Evolutionary conservation across 805 yeast species (phyloP).

Genomic region (Starmerella sp.): DNA sequence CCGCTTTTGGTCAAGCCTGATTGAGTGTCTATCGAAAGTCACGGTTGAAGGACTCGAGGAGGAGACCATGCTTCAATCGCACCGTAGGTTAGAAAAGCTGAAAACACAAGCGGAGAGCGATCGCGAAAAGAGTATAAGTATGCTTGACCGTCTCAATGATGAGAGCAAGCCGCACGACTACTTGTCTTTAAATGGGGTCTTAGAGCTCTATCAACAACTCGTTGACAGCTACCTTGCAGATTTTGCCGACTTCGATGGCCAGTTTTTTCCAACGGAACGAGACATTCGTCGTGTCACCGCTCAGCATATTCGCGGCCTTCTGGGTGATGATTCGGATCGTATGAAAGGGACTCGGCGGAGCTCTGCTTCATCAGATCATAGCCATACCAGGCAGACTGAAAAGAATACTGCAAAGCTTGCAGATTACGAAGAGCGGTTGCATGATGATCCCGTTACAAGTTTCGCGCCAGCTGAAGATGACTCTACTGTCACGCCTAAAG

Average conservation of each 20-base stretch:
- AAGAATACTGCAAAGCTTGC: no score
- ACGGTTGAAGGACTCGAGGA: slow-evolving; percentile 62
- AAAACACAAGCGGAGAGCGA: slow-evolving; percentile 45
- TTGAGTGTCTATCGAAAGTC: slow-evolving; percentile 60
- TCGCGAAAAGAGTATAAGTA: slow-evolving; percentile 33
- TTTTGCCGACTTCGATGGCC: slow-evolving; percentile 65
- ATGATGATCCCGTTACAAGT: no score
- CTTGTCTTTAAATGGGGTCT: slow-evolving; percentile 54
- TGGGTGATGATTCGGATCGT: slow-evolving; percentile 26
- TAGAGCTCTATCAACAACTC: slow-evolving; percentile 63
- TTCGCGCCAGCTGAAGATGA: neutral
- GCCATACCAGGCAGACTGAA: neutral
- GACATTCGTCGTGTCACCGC: slow-evolving; percentile 88
- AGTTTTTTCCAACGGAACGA: slow-evolving; percentile 78
- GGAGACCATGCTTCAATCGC: slow-evolving; percentile 63
- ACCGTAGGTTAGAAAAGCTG: slow-evolving; percentile 45
- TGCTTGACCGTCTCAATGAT: slow-evolving; percentile 43
- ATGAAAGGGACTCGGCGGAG: neutral
- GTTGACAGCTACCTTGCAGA: slow-evolving; percentile 83
- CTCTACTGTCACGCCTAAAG: neutral
- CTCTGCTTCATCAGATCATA: neutral
- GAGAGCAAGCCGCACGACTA: slow-evolving; percentile 52
- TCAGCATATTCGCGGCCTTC: slow-evolving; percentile 65
- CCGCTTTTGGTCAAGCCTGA: slow-evolving; percentile 61
- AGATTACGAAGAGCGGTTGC: no score